Percentiles rank a stretch among this genome's conserved stretches.
phyloP scores from a whole-genome alignment of 1,284 basidiomycete genomes.

The Grifola frondosa region DNA sequence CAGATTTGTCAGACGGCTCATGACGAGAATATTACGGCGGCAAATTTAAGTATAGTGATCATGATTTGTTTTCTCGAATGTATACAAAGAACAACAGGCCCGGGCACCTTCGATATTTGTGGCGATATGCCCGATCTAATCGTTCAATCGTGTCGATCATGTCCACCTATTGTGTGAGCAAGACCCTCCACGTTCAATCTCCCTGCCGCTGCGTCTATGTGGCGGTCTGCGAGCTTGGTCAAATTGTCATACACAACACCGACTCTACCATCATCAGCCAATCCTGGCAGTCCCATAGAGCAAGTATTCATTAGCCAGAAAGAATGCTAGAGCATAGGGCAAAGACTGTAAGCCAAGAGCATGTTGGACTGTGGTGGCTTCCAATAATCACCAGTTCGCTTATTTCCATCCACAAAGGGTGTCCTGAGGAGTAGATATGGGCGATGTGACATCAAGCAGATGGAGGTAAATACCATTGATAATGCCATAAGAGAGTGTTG shows the following conservation, averaged over 20 bases:
- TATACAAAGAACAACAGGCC: no score
- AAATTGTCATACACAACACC: conserved; percentile 9
- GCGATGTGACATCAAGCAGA: no score
- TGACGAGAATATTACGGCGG: no score
- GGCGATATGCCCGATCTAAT: no score
- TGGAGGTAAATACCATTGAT: conserved; percentile 19
- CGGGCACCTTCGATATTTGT: no score
- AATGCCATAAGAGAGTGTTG: conserved; percentile 28
- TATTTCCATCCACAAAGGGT: conserved; percentile 32
- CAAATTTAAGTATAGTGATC: no score
- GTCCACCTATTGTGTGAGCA: no score
- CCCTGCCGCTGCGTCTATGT: conserved; percentile 13
- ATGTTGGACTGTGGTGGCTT: background rate
- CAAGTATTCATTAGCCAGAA: conserved; percentile 26
- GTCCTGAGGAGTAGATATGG: conserved; percentile 15
- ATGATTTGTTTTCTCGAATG: no score
- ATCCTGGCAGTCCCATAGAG: conserved; percentile 17
- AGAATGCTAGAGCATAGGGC: conserved; percentile 23
- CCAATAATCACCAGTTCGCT: conserved; percentile 23
- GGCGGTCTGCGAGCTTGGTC: conserved; percentile 12
- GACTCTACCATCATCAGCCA: conserved; percentile 9
- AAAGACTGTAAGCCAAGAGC: background rate
- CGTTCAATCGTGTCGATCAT: no score
- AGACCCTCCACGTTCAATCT: conserved; percentile 11
- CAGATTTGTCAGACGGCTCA: no score